Evolutionary conservation across 805 yeast genomes (phyloP).

Genomic region (Zygosaccharomyces rouxii): DNA sequence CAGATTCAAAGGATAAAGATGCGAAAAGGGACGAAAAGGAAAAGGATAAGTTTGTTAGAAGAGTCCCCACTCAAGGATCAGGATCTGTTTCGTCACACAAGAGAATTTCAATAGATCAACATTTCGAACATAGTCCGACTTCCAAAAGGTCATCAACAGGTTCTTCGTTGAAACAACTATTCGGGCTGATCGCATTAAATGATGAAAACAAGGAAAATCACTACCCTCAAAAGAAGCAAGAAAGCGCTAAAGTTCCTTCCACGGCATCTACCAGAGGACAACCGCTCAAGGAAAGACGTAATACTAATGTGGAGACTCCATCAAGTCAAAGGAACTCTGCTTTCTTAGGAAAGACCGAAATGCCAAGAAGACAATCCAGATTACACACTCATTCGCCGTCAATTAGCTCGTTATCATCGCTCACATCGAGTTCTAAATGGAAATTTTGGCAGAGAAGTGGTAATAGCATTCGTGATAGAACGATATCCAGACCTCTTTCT

Average conservation of each 20-base stretch:
- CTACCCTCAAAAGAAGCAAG: conserved; percentile 4
- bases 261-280: not conserved
- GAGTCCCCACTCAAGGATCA: conserved; percentile 17
- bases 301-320: conserved; percentile 11
- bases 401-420: conserved; percentile 22
- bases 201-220: conserved; percentile 25
- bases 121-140: conserved; percentile 8
- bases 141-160: conserved; percentile 32
- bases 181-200: conserved; percentile 26
- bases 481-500: conserved; percentile 17
- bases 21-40: conserved; percentile 12
- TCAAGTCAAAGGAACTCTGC: conserved; percentile 14
- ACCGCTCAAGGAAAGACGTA: conserved; percentile 11
- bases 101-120: conserved; percentile 15
- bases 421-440: conserved; percentile 25
- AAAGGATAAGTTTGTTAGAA: conserved; percentile 13
- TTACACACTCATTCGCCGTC: conserved; percentile 19
- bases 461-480: conserved; percentile 4
- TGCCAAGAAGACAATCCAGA: conserved; percentile 6
- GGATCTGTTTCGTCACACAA: conserved; percentile 17
- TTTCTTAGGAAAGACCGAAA: conserved; percentile 8
- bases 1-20: conserved; percentile 15
- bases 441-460: conserved; percentile 34
- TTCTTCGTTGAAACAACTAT: conserved; percentile 31
- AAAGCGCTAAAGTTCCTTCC: conserved; percentile 10